Conservation (phyloP, 371 early-diverging fungal genomes). For the Dichotomocladium elegans region DNA sequence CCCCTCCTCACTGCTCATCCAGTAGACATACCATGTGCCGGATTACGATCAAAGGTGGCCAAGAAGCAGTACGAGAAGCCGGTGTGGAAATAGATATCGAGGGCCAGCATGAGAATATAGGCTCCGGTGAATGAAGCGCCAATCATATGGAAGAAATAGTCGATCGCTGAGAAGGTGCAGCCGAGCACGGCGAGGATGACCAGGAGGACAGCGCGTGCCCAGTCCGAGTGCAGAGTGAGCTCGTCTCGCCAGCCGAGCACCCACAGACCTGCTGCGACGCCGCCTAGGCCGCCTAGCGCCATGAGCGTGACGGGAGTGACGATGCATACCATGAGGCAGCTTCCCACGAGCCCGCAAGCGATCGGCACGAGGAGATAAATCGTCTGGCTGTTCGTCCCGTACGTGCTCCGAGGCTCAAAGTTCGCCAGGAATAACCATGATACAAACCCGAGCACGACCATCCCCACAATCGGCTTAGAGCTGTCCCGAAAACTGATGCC, state of each 20-base stretch:
- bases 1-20: neutral
- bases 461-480: slow-evolving; percentile 30
- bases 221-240: slow-evolving; percentile 47
- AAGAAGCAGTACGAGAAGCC: slow-evolving; percentile 56
- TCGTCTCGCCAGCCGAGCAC: slow-evolving; percentile 57
- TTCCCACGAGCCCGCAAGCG: slow-evolving; percentile 53
- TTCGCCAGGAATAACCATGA: slow-evolving; percentile 57
- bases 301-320: slow-evolving; percentile 26
- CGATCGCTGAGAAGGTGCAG: slow-evolving; percentile 48
- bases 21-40: slow-evolving; percentile 18
- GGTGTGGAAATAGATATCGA: slow-evolving; percentile 73
- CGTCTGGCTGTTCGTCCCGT: slow-evolving; percentile 26
- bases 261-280: slow-evolving; percentile 57
- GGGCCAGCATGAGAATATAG: slow-evolving; percentile 65
- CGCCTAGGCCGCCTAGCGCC: slow-evolving; percentile 59
- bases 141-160: slow-evolving; percentile 56
- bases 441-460: slow-evolving; percentile 24
- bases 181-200: slow-evolving; percentile 49
- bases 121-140: slow-evolving; percentile 67
- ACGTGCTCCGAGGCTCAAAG: slow-evolving; percentile 41
- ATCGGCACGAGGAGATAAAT: slow-evolving; percentile 53
- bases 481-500: slow-evolving; percentile 53
- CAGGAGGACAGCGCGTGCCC: slow-evolving; percentile 66
- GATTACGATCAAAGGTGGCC: slow-evolving; percentile 23
- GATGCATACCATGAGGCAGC: slow-evolving; percentile 47